phyloP scores from a whole-genome alignment of 2,329 filamentous ascomycete species.

The Coniochaeta prunicola region DNA sequence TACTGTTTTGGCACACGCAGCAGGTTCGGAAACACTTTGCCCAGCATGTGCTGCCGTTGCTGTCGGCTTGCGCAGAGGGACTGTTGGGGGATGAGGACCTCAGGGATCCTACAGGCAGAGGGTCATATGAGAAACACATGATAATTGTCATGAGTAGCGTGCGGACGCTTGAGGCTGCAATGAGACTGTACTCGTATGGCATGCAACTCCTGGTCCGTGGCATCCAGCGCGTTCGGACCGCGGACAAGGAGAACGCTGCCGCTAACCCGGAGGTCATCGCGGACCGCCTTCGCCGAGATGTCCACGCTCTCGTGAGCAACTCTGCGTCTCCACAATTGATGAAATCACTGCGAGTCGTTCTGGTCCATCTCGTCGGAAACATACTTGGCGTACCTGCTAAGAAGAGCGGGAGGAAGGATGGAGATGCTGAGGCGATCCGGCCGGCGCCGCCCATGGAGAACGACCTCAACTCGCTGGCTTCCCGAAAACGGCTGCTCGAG shows the following conservation, averaged over 20 bases:
- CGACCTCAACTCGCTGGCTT: conserved; percentile 24
- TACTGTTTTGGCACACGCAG: conserved; percentile 53
- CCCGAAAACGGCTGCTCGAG: conserved; percentile 43
- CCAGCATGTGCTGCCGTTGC: conserved; percentile 48
- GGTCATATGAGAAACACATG: conserved; percentile 34
- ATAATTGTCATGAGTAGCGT: conserved; percentile 40
- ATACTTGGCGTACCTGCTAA: conserved; percentile 32
- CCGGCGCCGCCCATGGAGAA: conserved; percentile 16
- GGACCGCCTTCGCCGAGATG: conserved; percentile 45
- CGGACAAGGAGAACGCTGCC: conserved; percentile 21
- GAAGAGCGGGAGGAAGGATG: not conserved
- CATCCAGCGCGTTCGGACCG: conserved; percentile 24
- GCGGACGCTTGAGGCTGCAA: conserved; percentile 51
- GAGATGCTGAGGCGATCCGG: conserved; percentile 4
- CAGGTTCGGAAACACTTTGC: conserved; percentile 56
- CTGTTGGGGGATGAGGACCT: not conserved
- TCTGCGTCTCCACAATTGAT: conserved; percentile 48
- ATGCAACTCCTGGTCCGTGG: conserved; percentile 43
- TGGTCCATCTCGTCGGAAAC: conserved; percentile 43
- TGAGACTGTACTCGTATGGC: conserved; percentile 50
- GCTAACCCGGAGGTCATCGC: conserved; percentile 31
- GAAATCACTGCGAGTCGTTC: conserved; percentile 44
- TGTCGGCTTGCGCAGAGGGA: conserved; percentile 33
- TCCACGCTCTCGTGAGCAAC: conserved; percentile 59
- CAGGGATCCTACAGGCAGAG: conserved; percentile 2